Base-by-base conservation (phyloP, 1,139 yeast species). In the Wickerhamomyces sp. region DNA sequence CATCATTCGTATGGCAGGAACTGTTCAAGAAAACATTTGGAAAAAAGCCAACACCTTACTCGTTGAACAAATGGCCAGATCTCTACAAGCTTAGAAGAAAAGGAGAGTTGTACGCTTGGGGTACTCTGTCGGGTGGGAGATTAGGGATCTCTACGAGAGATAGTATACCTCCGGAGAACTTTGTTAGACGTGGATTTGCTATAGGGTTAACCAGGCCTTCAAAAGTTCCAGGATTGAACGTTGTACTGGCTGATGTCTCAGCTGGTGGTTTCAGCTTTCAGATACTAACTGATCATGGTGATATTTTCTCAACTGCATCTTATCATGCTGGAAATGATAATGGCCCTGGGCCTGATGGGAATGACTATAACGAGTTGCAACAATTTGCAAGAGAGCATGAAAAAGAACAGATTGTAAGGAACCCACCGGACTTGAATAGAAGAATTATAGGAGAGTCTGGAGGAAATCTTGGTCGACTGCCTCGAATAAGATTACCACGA, bases 241-340 rank as follows among this genome's bases (percentile, higher is more conserved):
- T 75, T 1, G 39, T 48, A 9, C 64, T 82, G 9, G 68, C 76
- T 6, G 87, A 81, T 56, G 66, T 84, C 2, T 69, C 77, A 15
- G 81, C 84, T 7, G 84, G 84, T 35, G 94, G 94, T 1, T 84
- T 72, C 57, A 74, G 84, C n/a, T 80, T 83, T 55, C 78, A 81
- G 40, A 65, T 85, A 1, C 63, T 84, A 23, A 75, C 84, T 0
- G 68, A 71, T 38, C 62, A 68, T 4, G 89, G 89, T 0, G 67
- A 72, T 9, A 56, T 82, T 13, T 81, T 69, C 58, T 72, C 69
- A 40, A 77, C 84, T 0, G 87, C 67, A 6, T 66, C 69, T 23
- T 80, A 79, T 71, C 71, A 71, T 45, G 73, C 72, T 11, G 71
- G 72, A 5, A 58, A 62, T 41, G 54, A 57, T 5, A 63, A 69